phyloP scores from a whole-genome alignment of 345 rosid species.

The Ceriops tagal region DNA sequence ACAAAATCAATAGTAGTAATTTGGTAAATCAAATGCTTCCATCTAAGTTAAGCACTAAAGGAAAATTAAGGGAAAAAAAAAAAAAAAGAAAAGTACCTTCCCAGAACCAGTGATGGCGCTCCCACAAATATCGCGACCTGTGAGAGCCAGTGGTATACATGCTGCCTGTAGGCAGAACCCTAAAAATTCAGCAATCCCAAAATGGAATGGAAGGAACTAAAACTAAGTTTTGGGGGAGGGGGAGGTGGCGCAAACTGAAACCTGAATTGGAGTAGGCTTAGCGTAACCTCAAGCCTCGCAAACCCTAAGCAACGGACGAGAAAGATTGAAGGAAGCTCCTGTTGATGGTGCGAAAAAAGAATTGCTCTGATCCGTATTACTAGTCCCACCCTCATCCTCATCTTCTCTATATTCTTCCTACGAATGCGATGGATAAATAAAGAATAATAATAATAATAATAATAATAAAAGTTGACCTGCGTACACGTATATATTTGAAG shows the following conservation, averaged over 20 bases:
- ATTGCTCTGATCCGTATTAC: constrained; percentile 37
- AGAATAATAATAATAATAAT: too few species aligned
- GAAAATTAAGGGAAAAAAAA: background rate
- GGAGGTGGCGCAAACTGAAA: constrained; percentile 11
- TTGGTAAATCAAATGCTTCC: too few species aligned
- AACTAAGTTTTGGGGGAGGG: too few species aligned
- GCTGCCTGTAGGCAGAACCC: constrained; percentile 58
- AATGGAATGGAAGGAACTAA: background rate
- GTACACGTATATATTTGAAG: too few species aligned
- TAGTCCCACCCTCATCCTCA: constrained; percentile 45
- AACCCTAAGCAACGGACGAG: constrained; percentile 83
- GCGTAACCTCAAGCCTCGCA: constrained; percentile 84
- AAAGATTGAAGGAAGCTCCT: constrained; percentile 79
- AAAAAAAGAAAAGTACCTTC: constrained; percentile 45
- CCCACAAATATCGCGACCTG: constrained; percentile 97
- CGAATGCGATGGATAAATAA: background rate
- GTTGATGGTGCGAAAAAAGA: constrained; percentile 63
- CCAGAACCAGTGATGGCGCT: constrained; percentile 99
- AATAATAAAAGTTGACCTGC: background rate
- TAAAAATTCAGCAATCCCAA: background rate
- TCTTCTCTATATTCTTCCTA: constrained; percentile 68
- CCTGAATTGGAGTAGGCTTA: constrained; percentile 98
- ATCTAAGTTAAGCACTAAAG: too few species aligned
- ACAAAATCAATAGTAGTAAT: background rate
- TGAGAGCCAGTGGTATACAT: constrained; percentile 76